Conservation (phyloP, 805 yeast genomes). For the Myxozyma melibiosi region DNA sequence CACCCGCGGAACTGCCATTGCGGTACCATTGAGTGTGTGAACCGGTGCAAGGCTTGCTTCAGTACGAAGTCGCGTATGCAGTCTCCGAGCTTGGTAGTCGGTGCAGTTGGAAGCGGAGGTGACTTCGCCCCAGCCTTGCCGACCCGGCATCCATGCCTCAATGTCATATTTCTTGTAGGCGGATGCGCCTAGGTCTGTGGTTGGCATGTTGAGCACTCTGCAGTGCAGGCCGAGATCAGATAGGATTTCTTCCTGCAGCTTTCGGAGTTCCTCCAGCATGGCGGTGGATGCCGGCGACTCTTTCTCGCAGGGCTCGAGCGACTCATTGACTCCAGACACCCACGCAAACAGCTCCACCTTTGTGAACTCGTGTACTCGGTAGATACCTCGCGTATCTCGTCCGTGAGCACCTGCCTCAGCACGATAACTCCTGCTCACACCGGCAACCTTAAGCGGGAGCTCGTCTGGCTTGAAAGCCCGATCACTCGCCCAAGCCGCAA, state of each 20-base stretch:
- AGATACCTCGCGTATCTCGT: constrained; percentile 84
- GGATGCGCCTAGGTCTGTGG: constrained; percentile 89
- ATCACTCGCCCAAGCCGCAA: constrained; percentile 76
- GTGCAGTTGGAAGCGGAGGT: constrained; percentile 90
- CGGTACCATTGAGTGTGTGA: constrained; percentile 92
- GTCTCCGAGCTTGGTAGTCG: constrained; percentile 84
- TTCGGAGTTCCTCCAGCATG: constrained; percentile 62
- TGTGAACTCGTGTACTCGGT: constrained; percentile 94
- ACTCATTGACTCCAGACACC: constrained; percentile 43
- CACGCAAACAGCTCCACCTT: constrained; percentile 85
- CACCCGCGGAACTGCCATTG: constrained; percentile 91
- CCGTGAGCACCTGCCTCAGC: constrained; percentile 99
- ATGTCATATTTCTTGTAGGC: constrained; percentile 90
- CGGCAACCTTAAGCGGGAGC: constrained; percentile 66
- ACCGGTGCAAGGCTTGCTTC: constrained; percentile 49
- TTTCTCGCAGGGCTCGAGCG: constrained; percentile 15
- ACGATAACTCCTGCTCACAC: constrained; percentile 82
- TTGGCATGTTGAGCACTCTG: constrained; percentile 84
- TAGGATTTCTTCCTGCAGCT: constrained; percentile 67
- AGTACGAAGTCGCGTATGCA: constrained; percentile 62
- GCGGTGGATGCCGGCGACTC: constrained; percentile 42
- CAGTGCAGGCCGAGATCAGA: constrained; percentile 73
- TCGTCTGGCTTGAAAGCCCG: constrained; percentile 46
- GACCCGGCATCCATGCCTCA: constrained; percentile 98
- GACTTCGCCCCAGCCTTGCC: constrained; percentile 90